Evolutionary conservation across 495 filamentous ascomycete species (phyloP).

Genomic region (Niebla homalea): DNA sequence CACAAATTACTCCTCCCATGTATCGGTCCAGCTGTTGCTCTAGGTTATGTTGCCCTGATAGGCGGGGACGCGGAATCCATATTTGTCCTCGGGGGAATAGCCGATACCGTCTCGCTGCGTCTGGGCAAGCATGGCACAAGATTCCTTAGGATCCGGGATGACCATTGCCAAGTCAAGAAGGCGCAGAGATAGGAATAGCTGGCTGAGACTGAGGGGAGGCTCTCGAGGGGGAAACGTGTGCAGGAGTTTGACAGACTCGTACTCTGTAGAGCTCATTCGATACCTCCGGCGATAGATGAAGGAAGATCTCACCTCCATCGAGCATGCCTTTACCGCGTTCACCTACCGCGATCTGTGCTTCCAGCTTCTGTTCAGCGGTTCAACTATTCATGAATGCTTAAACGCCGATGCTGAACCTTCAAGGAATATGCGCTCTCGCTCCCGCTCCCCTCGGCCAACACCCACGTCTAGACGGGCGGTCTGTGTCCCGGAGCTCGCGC

Average conservation of each 20-base stretch:
- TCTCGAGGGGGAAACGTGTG: not conserved
- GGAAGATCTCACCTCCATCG: not conserved
- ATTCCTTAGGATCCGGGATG: slow-evolving; percentile 2
- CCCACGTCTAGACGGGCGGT: slow-evolving; percentile 12
- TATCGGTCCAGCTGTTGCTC: slow-evolving; percentile 8
- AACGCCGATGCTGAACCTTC: slow-evolving; percentile 11
- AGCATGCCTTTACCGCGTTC: not conserved
- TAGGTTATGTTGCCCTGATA: slow-evolving; percentile 8
- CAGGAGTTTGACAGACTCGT: slow-evolving; percentile 1
- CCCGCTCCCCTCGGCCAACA: slow-evolving; percentile 4
- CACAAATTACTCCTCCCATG: slow-evolving; percentile 13
- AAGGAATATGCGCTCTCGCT: slow-evolving; percentile 7
- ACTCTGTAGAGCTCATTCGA: slow-evolving; percentile 7
- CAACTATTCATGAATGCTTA: too few species aligned
- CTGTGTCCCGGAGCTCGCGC: slow-evolving; percentile 15
- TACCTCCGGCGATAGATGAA: too few species aligned
- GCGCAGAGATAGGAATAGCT: slow-evolving; percentile 4
- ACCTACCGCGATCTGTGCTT: not conserved
- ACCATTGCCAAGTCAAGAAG: slow-evolving; percentile 8
- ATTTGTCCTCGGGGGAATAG: slow-evolving; percentile 6
- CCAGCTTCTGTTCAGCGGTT: too few species aligned
- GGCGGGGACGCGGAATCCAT: slow-evolving; percentile 6
- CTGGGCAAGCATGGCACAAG: not conserved
- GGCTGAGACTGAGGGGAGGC: not conserved
- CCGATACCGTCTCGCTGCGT: not conserved